Percentiles rank a stretch among this genome's conserved stretches.
These are phyloP conservation scores for Ceratocystis smalleyi DNA, from an alignment of 2,329 filamentous ascomycete species.

Conservation along the genomic window DNA sequence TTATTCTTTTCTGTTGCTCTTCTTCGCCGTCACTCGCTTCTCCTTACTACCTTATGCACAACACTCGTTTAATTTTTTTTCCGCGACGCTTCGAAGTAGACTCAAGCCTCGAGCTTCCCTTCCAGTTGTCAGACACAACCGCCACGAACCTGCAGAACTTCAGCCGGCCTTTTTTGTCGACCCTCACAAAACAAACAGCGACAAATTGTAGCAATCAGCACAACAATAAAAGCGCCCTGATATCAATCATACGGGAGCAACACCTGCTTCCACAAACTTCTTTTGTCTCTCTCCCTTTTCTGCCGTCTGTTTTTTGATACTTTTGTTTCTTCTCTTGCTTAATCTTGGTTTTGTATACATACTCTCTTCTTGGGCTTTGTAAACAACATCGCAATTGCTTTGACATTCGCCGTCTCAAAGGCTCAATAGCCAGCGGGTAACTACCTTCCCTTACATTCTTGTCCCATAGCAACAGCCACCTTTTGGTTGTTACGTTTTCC, in stretches of 20 bases:
- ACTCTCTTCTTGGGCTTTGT: not conserved
- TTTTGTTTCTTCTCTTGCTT: not conserved
- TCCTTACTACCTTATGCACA: not conserved
- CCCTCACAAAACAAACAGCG: not conserved
- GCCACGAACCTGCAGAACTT: not conserved
- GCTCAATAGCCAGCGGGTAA: not conserved
- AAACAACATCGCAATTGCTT: not conserved
- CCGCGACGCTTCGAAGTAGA: not conserved
- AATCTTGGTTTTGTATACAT: not conserved
- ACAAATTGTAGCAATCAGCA: not conserved
- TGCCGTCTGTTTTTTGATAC: not conserved
- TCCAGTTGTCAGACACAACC: not conserved
- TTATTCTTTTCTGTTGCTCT: not conserved
- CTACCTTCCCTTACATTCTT: not conserved
- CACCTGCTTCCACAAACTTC: not conserved
- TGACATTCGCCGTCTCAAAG: not conserved
- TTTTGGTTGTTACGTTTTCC: conserved; percentile 6
- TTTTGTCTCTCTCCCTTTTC: conserved; percentile 1
- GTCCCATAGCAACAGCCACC: conserved; percentile 11
- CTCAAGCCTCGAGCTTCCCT: not conserved
- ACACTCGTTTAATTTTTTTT: not conserved
- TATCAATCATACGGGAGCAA: not conserved
- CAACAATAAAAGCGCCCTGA: not conserved
- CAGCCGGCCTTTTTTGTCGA: not conserved
- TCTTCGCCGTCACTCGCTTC: not conserved